phyloP scores from a whole-genome alignment of 345 rosid species.

The Pugionium cornutum region DNA sequence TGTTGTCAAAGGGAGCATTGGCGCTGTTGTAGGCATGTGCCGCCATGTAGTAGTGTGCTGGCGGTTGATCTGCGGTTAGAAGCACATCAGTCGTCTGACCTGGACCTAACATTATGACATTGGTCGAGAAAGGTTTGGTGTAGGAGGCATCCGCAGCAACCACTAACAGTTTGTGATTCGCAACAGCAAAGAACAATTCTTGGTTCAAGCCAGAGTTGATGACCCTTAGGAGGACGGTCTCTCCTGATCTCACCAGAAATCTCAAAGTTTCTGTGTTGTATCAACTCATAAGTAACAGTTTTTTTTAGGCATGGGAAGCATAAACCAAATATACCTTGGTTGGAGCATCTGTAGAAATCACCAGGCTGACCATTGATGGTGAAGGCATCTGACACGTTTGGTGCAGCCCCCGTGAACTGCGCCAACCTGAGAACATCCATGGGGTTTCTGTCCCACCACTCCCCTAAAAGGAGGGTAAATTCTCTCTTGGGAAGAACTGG shows the following conservation, averaged over 20 bases:
- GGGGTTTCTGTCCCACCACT: conserved; percentile 87
- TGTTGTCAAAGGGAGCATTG: conserved; percentile 66
- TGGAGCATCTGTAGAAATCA: conserved; percentile 83
- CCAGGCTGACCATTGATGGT: conserved; percentile 98
- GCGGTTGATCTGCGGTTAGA: conserved; percentile 66
- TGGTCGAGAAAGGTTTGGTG: conserved; percentile 61
- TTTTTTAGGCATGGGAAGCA: neutral
- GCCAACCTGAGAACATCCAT: conserved; percentile 61
- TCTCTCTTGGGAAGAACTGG: conserved; percentile 59
- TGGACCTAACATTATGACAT: conserved; percentile 63
- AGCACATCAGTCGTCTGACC: conserved; percentile 82
- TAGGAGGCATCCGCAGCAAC: conserved; percentile 65
- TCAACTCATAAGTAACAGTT: conserved; percentile 7
- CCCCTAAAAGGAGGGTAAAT: conserved; percentile 66
- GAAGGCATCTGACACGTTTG: conserved; percentile 79
- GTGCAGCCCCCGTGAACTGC: conserved; percentile 61
- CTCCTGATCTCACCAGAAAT: conserved; percentile 53
- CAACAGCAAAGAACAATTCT: conserved; percentile 60
- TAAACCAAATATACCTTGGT: conserved; percentile 45
- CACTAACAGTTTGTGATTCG: conserved; percentile 62
- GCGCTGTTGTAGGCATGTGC: conserved; percentile 59
- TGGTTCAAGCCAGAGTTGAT: conserved; percentile 74
- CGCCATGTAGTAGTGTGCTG: conserved; percentile 76
- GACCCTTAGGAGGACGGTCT: conserved; percentile 62
- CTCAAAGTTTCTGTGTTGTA: conserved; percentile 50